Percentiles rank a stretch among this genome's conserved stretches.
These are phyloP conservation scores for Marchantia paleacea DNA, from an alignment of 225 moss, liverwort and hornwort genomes.

Conservation along the genomic window DNA sequence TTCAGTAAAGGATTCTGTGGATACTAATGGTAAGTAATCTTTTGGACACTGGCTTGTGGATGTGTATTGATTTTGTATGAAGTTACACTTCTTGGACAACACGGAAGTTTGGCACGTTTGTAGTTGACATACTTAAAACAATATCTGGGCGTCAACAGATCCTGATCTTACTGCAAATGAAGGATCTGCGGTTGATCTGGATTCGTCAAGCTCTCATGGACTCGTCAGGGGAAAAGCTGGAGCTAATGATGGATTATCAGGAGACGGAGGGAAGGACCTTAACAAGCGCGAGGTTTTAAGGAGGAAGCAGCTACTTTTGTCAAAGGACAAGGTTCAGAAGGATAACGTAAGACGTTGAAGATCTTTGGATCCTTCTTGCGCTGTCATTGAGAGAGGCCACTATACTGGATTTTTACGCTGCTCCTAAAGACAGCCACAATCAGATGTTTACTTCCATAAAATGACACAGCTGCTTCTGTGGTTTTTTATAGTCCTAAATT, in stretches of 20 bases:
- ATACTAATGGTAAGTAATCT: constrained; percentile 13
- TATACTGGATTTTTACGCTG: too few species aligned
- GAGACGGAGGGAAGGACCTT: constrained; percentile 55
- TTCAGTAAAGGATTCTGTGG: constrained; percentile 44
- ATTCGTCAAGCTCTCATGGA: constrained; percentile 34
- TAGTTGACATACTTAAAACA: neutral
- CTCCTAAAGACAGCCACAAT: neutral
- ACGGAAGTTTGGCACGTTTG: neutral
- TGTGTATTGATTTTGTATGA: neutral
- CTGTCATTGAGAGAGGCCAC: too few species aligned
- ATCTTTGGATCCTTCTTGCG: constrained; percentile 4
- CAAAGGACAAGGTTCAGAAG: constrained; percentile 61
- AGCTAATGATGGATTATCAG: constrained; percentile 28
- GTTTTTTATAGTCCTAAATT: too few species aligned
- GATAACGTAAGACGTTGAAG: constrained; percentile 34
- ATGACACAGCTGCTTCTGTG: too few species aligned
- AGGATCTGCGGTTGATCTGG: constrained; percentile 25
- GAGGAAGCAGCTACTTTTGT: constrained; percentile 50
- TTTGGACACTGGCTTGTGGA: too few species aligned
- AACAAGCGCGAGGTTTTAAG: constrained; percentile 60
- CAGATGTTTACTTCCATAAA: neutral
- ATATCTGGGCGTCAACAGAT: constrained; percentile 9
- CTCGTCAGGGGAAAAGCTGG: constrained; percentile 35
- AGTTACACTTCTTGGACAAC: too few species aligned
- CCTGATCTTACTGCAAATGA: constrained; percentile 25